Percentiles rank a stretch among this genome's conserved stretches.
These are phyloP conservation scores for Polyrhizophydium stewartii DNA, from an alignment of 371 early-diverging fungal species.

Conservation along the genomic window DNA sequence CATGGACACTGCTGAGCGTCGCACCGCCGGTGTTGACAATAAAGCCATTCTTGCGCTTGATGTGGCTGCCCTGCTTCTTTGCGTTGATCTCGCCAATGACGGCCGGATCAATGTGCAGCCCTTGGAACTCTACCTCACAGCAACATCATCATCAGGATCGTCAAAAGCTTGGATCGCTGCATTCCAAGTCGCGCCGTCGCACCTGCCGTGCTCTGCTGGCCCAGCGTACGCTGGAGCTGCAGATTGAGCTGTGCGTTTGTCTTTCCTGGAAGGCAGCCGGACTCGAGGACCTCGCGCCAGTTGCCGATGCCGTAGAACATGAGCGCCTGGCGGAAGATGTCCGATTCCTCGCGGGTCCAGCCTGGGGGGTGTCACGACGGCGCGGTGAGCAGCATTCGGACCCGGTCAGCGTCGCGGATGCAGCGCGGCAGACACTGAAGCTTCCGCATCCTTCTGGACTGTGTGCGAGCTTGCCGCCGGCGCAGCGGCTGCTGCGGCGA, in stretches of 20 bases:
- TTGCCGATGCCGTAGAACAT: conserved; percentile 90
- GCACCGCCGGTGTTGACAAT: conserved; percentile 44
- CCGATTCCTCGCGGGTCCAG: conserved; percentile 82
- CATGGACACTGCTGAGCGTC: neutral
- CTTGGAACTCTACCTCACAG: conserved; percentile 67
- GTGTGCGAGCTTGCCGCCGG: too few species aligned
- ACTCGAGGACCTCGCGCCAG: conserved; percentile 90
- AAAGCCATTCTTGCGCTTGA: conserved; percentile 85
- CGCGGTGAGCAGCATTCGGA: conserved; percentile 2
- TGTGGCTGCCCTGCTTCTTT: conserved; percentile 69
- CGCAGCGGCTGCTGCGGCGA: too few species aligned
- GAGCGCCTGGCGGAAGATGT: conserved; percentile 74
- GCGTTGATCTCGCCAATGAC: conserved; percentile 79
- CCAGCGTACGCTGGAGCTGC: conserved; percentile 86
- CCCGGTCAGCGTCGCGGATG: neutral
- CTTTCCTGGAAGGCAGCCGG: conserved; percentile 81
- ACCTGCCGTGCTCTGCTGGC: conserved; percentile 90
- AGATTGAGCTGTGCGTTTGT: conserved; percentile 93
- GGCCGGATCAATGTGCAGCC: conserved; percentile 84
- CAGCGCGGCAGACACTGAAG: neutral
- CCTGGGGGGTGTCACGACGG: conserved; percentile 43
- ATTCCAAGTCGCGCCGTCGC: too few species aligned
- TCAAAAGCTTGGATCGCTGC: too few species aligned
- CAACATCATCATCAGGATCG: neutral
- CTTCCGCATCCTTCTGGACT: too few species aligned